Evolutionary conservation across 1,284 basidiomycete genomes (phyloP).

Genomic region (Trichosporon coremiiforme): DNA sequence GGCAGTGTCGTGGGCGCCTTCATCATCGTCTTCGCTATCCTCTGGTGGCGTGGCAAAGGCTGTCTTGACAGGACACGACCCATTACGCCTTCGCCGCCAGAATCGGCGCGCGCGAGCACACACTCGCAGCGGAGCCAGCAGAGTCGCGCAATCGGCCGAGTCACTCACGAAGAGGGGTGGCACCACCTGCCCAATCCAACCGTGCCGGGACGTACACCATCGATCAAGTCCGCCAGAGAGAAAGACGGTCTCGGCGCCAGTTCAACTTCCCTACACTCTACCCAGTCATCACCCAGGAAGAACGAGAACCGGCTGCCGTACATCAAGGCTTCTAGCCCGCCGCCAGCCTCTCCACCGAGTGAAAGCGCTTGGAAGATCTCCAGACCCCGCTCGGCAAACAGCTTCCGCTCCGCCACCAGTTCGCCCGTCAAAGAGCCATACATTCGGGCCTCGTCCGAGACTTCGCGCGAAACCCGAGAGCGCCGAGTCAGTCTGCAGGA

Average conservation of each 20-base stretch:
- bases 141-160: neutral
- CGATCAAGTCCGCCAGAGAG: neutral
- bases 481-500: neutral
- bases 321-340: slow-evolving; percentile 2
- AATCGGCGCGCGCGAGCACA: neutral
- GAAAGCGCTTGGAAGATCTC: neutral
- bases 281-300: neutral
- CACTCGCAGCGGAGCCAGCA: neutral
- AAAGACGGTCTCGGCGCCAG: neutral
- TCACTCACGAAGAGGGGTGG: slow-evolving; percentile 5
- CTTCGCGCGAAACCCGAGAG: neutral
- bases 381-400: neutral
- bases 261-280: neutral
- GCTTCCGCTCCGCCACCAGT: neutral
- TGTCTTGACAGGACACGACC: slow-evolving; percentile 7
- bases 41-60: slow-evolving; percentile 16
- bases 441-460: neutral
- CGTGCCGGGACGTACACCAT: neutral
- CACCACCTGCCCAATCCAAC: slow-evolving; percentile 9
- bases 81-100: slow-evolving; percentile 7
- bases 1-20: slow-evolving; percentile 4
- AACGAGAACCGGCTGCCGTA: neutral
- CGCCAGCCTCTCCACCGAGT: neutral
- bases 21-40: slow-evolving; percentile 2
- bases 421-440: neutral